phyloP scores from a whole-genome alignment of 1,284 basidiomycete genomes.

The Malassezia psittaci region DNA sequence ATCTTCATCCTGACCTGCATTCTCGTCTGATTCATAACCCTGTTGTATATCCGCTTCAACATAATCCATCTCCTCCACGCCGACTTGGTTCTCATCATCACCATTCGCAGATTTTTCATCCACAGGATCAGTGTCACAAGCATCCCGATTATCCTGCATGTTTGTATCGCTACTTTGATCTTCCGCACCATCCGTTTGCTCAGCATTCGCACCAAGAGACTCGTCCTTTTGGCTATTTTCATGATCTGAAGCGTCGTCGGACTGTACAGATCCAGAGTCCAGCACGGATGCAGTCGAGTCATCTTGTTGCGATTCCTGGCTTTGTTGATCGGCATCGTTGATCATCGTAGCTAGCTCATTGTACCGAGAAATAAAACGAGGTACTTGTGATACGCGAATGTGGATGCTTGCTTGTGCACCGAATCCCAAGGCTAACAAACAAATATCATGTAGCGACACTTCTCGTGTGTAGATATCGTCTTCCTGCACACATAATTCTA shows the following conservation, averaged over 20 bases:
- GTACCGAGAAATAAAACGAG: conserved; percentile 39
- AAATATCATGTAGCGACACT: conserved; percentile 35
- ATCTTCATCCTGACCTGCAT: not conserved
- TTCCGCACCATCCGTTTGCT: too few relatives aligned
- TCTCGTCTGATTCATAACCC: not conserved
- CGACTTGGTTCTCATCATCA: conserved; percentile 10
- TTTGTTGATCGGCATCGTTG: conserved; percentile 18
- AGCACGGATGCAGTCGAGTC: too few relatives aligned
- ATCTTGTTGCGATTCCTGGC: conserved; percentile 1
- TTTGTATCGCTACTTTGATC: not conserved
- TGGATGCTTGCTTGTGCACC: conserved; percentile 31
- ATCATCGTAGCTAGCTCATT: conserved; percentile 37
- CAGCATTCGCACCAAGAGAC: too few relatives aligned
- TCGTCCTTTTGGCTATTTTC: too few relatives aligned
- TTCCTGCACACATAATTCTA: conserved; percentile 33
- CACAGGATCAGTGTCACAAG: conserved; percentile 1
- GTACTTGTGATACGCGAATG: conserved; percentile 27
- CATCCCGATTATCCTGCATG: not conserved
- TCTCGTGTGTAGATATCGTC: conserved; percentile 42
- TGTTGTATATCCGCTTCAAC: not conserved
- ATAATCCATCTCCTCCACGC: not conserved
- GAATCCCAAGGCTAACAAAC: conserved; percentile 31
- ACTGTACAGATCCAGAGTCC: too few relatives aligned
- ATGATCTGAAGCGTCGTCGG: too few relatives aligned
- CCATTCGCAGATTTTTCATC: not conserved